Base-by-base conservation (phyloP, 345 rosid species). In the Pistacia vera region DNA sequence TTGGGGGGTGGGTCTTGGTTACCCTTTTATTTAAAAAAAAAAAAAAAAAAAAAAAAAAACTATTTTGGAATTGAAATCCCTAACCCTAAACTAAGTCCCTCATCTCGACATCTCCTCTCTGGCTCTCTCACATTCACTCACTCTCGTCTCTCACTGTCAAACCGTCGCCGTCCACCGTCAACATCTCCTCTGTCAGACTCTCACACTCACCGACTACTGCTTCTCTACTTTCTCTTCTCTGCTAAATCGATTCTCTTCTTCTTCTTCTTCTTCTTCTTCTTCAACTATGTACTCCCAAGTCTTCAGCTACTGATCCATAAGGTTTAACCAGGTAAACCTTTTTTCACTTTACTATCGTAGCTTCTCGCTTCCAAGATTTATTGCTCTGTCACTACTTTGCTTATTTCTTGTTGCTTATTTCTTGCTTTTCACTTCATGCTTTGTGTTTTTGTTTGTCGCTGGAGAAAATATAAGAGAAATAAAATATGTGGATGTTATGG, bases 301-400 rank as follows among this genome's bases (percentile, higher is more conserved):
- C 71, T 78, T 74, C 72, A 2, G 74, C 75, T 56, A 14, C 80
- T 63, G 70, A 56, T 77, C 78, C 67, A 25, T 22, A 17, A 25
- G 59, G 8, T 46, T 61, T 16, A 13, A 28, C 55, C 80, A 67
- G 85, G 86, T 78, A 65, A 68, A 16, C 3, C 16, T 49, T 2
- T 59, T 68, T 36, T 25, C 28, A 5, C 52, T 70, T n/a, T 14
- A 10, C 11, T 1, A 28, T 49, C 16, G 30, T 30, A 17, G n/a
- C 38, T 16, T 66, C 25, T 44, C n/a, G 48, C 71, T 35, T 54
- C 51, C 35, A 38, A 7, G 14, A 30, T 22, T 36, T 48, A 16
- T 67, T 58, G 46, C 48, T 80, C 46, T 69, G 25, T 64, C 33
- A 35, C 54, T 74, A 11, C 35, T 51, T 51, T 62, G 28, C 28